Evolutionary conservation across 441 rosid species (phyloP).

Genomic region (Euphorbia neoarborescens): DNA sequence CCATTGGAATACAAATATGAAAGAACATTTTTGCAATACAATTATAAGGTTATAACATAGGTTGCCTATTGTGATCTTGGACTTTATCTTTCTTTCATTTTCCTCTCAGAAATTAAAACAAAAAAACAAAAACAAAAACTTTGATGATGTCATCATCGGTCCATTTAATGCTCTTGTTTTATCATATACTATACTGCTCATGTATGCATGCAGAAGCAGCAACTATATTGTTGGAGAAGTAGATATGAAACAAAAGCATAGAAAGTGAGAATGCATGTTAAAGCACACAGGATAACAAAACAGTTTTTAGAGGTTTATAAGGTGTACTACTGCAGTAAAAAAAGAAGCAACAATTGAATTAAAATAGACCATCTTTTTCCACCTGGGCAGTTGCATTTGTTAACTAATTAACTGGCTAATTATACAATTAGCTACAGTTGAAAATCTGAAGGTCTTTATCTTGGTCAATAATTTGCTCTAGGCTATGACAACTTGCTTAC

Average conservation of each 20-base stretch:
- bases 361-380: not conserved
- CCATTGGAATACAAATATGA: too few relatives aligned
- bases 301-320: not conserved
- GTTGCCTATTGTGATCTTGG: not conserved
- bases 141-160: not conserved
- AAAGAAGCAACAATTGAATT: not conserved
- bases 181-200: not conserved
- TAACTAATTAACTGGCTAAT: not conserved
- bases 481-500: not conserved
- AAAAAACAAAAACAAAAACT: too few relatives aligned
- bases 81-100: not conserved
- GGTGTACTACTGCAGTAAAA: not conserved
- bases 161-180: not conserved
- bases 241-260: not conserved
- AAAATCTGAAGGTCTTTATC: not conserved
- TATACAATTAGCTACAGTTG: not conserved
- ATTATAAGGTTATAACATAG: not conserved
- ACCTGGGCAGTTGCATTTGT: not conserved
- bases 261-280: not conserved
- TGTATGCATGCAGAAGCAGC: not conserved
- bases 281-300: not conserved
- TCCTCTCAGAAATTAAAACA: too few relatives aligned
- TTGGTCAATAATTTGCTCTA: not conserved
- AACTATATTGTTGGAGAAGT: not conserved
- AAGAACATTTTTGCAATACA: not conserved